A percentile compares a stretch with the other conserved stretches of the same genome.
phyloP scores from a whole-genome alignment of 1,284 basidiomycete species.

The Heliocybe sulcata region DNA sequence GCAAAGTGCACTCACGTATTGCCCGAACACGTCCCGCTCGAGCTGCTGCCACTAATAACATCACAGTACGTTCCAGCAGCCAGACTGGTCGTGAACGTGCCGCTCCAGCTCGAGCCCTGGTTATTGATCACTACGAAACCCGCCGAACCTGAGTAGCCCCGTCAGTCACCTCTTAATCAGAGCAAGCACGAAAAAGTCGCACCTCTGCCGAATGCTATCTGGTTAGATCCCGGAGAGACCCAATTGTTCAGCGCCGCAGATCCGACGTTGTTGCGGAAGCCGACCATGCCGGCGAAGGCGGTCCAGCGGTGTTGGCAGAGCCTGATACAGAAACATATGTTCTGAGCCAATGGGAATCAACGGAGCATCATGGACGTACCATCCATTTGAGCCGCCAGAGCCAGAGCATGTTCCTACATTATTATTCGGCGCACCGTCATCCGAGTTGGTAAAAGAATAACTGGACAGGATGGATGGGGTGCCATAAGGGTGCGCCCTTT shows the following conservation, averaged over 20 bases:
- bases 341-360: slow-evolving; percentile 12
- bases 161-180: too few species aligned
- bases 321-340: too few species aligned
- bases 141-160: slow-evolving; percentile 41
- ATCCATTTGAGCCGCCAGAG: slow-evolving; percentile 44
- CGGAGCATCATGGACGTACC: slow-evolving; percentile 20
- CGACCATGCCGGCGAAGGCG: slow-evolving; percentile 53
- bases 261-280: slow-evolving; percentile 54
- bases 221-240: slow-evolving; percentile 45
- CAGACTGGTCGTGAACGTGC: slow-evolving; percentile 47
- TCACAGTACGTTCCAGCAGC: slow-evolving; percentile 58
- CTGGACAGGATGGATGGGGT: slow-evolving; percentile 30
- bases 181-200: slow-evolving; percentile 7
- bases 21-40: slow-evolving; percentile 38
- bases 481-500: slow-evolving; percentile 30
- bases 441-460: slow-evolving; percentile 22
- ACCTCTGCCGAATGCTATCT: slow-evolving; percentile 61
- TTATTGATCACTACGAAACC: slow-evolving; percentile 67
- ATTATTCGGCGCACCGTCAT: slow-evolving; percentile 36
- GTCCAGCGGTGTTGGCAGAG: slow-evolving; percentile 59
- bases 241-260: slow-evolving; percentile 41
- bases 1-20: slow-evolving; percentile 28
- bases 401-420: slow-evolving; percentile 47
- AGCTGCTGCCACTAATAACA: slow-evolving; percentile 41
- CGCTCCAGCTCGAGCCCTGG: slow-evolving; percentile 42